A percentile compares a stretch with the other conserved stretches of the same genome.
These are phyloP conservation scores for Russula virescens DNA, from an alignment of 768 basidiomycete genomes.

Conservation along the genomic window DNA sequence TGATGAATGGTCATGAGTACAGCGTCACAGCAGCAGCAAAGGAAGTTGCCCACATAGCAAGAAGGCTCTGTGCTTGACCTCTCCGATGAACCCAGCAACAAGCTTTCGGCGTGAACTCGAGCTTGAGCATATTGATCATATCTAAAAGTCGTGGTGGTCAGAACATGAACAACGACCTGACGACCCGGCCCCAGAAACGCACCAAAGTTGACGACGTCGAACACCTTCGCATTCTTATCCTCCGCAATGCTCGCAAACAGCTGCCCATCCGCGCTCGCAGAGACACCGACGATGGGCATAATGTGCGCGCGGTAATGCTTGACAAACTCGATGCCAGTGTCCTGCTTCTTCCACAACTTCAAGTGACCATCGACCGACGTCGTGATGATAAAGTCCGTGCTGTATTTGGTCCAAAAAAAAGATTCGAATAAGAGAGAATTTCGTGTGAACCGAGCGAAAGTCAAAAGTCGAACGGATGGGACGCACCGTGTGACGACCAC, in stretches of 20 bases:
- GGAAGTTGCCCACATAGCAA: constrained; percentile 68
- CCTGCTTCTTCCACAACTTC: constrained; percentile 99
- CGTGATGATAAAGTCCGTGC: constrained; percentile 90
- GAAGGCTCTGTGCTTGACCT: constrained; percentile 78
- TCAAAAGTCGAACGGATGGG: background rate
- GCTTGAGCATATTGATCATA: constrained; percentile 97
- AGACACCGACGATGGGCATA: constrained; percentile 68
- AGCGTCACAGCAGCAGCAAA: too few relatives aligned
- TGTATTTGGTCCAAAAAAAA: constrained; percentile 29
- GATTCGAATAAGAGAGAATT: too few relatives aligned
- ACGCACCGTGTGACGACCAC: constrained; percentile 81
- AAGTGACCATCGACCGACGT: constrained; percentile 93
- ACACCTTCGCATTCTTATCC: constrained; percentile 90
- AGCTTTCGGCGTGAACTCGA: constrained; percentile 77
- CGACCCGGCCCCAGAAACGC: constrained; percentile 27
- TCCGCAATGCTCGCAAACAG: constrained; percentile 89
- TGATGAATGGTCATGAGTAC: constrained; percentile 33
- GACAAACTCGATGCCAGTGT: constrained; percentile 92
- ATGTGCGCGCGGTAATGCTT: constrained; percentile 96
- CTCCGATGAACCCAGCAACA: constrained; percentile 95
- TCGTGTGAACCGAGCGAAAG: too few relatives aligned
- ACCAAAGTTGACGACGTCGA: constrained; percentile 99
- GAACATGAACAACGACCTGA: background rate
- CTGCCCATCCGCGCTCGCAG: constrained; percentile 87
- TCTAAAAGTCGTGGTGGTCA: constrained; percentile 43